A percentile compares a stretch with the other conserved stretches of the same genome.
Evolutionary conservation across 495 filamentous ascomycete genomes (phyloP).

Genomic region (Annulohypoxylon moriforme): DNA sequence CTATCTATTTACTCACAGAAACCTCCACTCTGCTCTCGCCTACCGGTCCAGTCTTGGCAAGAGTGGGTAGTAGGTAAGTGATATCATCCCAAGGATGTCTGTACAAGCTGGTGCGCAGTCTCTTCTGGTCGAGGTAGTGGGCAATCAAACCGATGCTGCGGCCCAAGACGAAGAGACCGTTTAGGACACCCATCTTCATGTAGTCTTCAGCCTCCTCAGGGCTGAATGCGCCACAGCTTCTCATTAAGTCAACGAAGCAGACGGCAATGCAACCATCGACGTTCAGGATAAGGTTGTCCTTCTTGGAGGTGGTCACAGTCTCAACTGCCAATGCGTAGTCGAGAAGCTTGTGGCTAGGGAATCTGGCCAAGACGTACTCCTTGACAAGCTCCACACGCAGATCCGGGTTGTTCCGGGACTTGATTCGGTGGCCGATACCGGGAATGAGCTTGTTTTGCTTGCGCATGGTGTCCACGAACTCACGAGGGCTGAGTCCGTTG

Average conservation of each 20-base stretch:
- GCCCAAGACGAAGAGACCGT: slow-evolving; percentile 98
- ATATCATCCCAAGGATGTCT: slow-evolving; percentile 99
- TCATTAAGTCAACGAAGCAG: slow-evolving; percentile 97
- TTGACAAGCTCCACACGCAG: slow-evolving; percentile 99
- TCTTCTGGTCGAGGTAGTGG: slow-evolving; percentile 99
- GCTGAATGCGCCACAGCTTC: slow-evolving; percentile 97
- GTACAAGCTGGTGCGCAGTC: slow-evolving; percentile 96
- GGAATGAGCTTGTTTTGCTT: slow-evolving; percentile 99
- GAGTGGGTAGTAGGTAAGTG: slow-evolving; percentile 90
- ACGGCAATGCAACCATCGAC: slow-evolving; percentile 98
- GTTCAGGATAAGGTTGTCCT: slow-evolving; percentile 99
- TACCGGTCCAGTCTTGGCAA: slow-evolving; percentile 74
- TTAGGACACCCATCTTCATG: slow-evolving; percentile 94
- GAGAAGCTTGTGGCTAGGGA: slow-evolving; percentile 95
- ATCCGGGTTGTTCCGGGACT: slow-evolving; percentile 99
- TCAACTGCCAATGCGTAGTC: slow-evolving; percentile 99
- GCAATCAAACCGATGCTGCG: slow-evolving; percentile 98
- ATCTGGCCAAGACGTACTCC: slow-evolving; percentile 96
- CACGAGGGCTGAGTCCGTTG: slow-evolving; percentile 96
- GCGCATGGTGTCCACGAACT: slow-evolving; percentile 98
- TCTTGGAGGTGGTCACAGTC: slow-evolving; percentile 98
- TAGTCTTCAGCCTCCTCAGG: slow-evolving; percentile 85
- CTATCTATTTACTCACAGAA: slow-evolving; percentile 59
- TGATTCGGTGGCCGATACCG: slow-evolving; percentile 98
- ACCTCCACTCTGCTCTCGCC: slow-evolving; percentile 96